Evolutionary conservation across 352 stramenopile genomes (phyloP).

Genomic region (Phytophthora pistaciae): DNA sequence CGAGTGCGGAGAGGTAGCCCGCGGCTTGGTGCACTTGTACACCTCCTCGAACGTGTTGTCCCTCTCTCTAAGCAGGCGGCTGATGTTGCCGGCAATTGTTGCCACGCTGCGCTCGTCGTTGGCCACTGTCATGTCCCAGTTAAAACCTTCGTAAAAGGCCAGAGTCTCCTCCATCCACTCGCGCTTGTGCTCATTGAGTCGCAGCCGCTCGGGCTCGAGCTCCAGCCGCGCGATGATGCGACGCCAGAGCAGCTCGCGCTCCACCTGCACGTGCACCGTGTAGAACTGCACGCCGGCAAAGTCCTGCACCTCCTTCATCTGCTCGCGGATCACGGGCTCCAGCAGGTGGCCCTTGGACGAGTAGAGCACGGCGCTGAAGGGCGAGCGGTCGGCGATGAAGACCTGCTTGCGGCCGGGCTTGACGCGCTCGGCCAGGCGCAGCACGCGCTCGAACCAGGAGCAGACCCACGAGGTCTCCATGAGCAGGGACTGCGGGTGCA

Average conservation of each 20-base stretch:
- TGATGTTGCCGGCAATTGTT: conserved; percentile 67
- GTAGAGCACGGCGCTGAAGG: conserved; percentile 90
- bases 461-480: conserved; percentile 93
- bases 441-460: conserved; percentile 91
- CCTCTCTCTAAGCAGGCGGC: conserved; percentile 49
- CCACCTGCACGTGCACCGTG: conserved; percentile 84
- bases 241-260: conserved; percentile 78
- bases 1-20: conserved; percentile 17
- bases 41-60: conserved; percentile 74
- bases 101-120: conserved; percentile 72
- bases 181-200: conserved; percentile 86
- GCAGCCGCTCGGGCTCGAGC: conserved; percentile 76
- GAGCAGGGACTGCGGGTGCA: conserved; percentile 91
- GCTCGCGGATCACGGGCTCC: conserved; percentile 82
- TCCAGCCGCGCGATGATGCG: conserved; percentile 74
- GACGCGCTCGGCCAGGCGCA: conserved; percentile 68
- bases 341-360: conserved; percentile 72
- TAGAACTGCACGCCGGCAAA: conserved; percentile 86
- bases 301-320: conserved; percentile 85
- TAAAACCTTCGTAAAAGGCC: conserved; percentile 81
- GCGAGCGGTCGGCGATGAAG: conserved; percentile 88
- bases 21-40: conserved; percentile 64
- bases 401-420: conserved; percentile 60
- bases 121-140: conserved; percentile 78
- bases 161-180: conserved; percentile 89